Evolutionary conservation across 495 filamentous ascomycete species (phyloP).

Genomic region (Neurospora intermedia): DNA sequence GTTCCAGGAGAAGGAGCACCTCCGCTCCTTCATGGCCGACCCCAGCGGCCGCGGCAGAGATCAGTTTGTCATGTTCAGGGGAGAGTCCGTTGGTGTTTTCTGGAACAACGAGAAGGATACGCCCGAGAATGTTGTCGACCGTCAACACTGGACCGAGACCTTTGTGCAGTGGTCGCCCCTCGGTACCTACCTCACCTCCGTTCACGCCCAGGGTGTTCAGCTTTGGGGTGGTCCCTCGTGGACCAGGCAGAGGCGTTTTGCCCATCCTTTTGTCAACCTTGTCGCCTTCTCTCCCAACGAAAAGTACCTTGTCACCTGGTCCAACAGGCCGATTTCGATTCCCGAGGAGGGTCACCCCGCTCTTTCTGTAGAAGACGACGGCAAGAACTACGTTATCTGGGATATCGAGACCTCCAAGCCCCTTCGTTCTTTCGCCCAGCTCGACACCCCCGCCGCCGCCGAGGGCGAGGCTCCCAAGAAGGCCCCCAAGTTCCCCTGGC

Average conservation of each 20-base stretch:
- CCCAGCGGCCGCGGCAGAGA: constrained; percentile 76
- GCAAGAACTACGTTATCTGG: constrained; percentile 99
- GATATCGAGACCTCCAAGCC: constrained; percentile 85
- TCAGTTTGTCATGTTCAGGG: constrained; percentile 85
- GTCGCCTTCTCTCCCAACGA: constrained; percentile 92
- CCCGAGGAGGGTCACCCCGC: constrained; percentile 74
- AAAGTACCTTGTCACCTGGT: constrained; percentile 94
- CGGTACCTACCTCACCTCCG: constrained; percentile 86
- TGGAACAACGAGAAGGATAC: constrained; percentile 94
- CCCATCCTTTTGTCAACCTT: constrained; percentile 89
- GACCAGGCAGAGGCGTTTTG: constrained; percentile 82
- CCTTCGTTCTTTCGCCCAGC: constrained; percentile 80
- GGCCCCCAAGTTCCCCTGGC: constrained; percentile 90
- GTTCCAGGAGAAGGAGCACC: constrained; percentile 86
- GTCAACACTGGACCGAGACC: constrained; percentile 89
- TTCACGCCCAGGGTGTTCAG: constrained; percentile 90
- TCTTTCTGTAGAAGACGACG: constrained; percentile 82
- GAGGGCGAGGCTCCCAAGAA: constrained; percentile 43
- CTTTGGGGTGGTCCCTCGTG: constrained; percentile 89
- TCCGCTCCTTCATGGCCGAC: constrained; percentile 87
- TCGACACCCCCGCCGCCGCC: constrained; percentile 61
- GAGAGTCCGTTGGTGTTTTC: constrained; percentile 84
- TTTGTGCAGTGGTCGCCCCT: constrained; percentile 97
- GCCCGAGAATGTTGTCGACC: constrained; percentile 81
- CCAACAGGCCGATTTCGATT: constrained; percentile 78